Evolutionary conservation across 306 rosid species (phyloP), one percentile per base, ranked within the genome.

Genomic region (Castanospermum australe): DNA sequence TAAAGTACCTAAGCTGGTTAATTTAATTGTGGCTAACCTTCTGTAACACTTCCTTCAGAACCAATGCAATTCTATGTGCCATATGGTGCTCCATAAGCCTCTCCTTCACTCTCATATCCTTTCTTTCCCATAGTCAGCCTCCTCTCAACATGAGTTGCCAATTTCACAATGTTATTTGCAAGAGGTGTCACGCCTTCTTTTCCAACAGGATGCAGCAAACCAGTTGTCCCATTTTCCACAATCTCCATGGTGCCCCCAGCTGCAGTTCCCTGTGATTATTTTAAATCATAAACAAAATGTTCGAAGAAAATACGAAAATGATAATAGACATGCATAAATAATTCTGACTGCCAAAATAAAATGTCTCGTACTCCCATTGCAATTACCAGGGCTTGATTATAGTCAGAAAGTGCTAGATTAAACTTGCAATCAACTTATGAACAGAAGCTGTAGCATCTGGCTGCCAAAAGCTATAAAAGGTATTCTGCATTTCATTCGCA

Each of bases 191-290:
- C 88, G 1, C 97, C 97, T 80, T 74, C 95, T 89, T 92, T 94
- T 48, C 92, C 93, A 56, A 59, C 81, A 25, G 99, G 90, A 85
- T 95, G 98, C 83, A 92, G 87, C 9, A 91, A 81, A 20, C 99
- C 98, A 0, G 98, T 91, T 15, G 97, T 81, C 38, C 94, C 96
- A 81, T 92, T 87, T 79, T 81, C 92, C 79, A 92, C 95, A 42
- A 95, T 95, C 87, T 92, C 98, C 94, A 86, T 90, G 11, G 99
- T 92, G 24, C 98, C 97, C 70, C 97, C 97, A 63, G 97, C 99
- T 3, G 95, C 97, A 15, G 96, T 92, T 55, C 98, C 99, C 99
- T 81, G 71, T 36, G n/a, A 56, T 21, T 4, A 7, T 64, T 42
- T 47, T 32, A 11, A 73, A 66, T 33, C 55, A 39, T n/a, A 0